These are phyloP conservation scores for Saturnispora besseyi DNA, from an alignment of 805 yeast species.

Conservation along the genomic window DNA sequence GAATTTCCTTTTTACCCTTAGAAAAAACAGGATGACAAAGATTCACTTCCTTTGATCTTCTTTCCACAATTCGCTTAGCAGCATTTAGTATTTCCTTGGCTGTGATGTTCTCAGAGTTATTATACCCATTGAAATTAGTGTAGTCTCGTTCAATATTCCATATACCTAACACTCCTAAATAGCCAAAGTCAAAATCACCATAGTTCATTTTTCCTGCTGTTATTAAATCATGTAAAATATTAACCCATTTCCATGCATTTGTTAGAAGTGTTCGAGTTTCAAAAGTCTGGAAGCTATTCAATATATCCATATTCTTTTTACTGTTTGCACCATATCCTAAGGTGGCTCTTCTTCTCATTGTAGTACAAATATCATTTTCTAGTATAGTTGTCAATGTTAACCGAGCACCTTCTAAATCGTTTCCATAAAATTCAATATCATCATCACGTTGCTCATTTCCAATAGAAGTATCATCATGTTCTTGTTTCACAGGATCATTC, in stretches of 20 bases:
- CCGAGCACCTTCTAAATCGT: slow-evolving; percentile 21
- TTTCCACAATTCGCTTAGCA: slow-evolving; percentile 42
- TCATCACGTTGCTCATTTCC: slow-evolving; percentile 1
- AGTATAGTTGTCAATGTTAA: slow-evolving; percentile 22
- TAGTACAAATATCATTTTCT: slow-evolving; percentile 63
- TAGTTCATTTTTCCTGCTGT: slow-evolving; percentile 59
- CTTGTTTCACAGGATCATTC: neutral
- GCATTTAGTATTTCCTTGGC: slow-evolving; percentile 40
- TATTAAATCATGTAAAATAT: slow-evolving; percentile 57
- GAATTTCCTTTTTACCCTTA: slow-evolving; percentile 42
- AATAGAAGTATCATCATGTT: neutral
- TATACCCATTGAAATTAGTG: slow-evolving; percentile 32
- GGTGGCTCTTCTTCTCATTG: slow-evolving; percentile 63
- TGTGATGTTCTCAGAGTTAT: slow-evolving; percentile 23
- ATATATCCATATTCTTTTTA: slow-evolving; percentile 48
- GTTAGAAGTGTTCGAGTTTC: slow-evolving; percentile 50
- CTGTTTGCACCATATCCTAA: slow-evolving; percentile 68
- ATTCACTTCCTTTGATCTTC: slow-evolving; percentile 35
- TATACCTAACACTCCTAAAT: slow-evolving; percentile 79
- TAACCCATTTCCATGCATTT: slow-evolving; percentile 90
- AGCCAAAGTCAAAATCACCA: slow-evolving; percentile 70
- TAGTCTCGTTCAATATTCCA: slow-evolving; percentile 70
- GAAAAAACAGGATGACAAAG: slow-evolving; percentile 34
- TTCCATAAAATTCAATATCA: slow-evolving; percentile 20
- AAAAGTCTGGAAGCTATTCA: slow-evolving; percentile 42